phyloP scores from a whole-genome alignment of 176 grass and related monocot species.

The Leersia perrieri region DNA sequence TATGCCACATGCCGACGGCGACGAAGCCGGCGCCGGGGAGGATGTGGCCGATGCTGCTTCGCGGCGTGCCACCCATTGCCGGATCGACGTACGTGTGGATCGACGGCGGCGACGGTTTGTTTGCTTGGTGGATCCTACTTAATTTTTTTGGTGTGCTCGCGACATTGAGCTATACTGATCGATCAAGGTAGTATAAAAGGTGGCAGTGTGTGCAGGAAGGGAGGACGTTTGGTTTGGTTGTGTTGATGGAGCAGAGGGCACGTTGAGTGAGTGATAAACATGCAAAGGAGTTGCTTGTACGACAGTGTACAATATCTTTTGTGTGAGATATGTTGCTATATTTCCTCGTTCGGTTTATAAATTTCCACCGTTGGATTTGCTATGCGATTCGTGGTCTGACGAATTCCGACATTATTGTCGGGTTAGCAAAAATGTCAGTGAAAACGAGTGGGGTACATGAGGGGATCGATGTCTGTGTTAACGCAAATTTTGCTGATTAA shows the following conservation, averaged over 20 bases:
- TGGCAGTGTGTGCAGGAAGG: background rate
- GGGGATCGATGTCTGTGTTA: no score
- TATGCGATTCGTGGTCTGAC: no score
- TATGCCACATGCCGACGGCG: conserved; percentile 64
- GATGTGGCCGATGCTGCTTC: conserved; percentile 66
- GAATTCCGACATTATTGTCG: no score
- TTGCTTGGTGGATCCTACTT: background rate
- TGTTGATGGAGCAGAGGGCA: background rate
- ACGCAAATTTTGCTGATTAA: no score
- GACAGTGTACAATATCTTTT: background rate
- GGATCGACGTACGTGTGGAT: no score
- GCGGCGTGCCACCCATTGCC: conserved; percentile 38
- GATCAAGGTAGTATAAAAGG: conserved; percentile 26
- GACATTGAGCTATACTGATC: background rate
- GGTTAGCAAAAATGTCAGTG: background rate
- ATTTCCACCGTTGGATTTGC: no score
- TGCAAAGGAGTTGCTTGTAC: conserved; percentile 44
- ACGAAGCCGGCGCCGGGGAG: conserved; percentile 59
- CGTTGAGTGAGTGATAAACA: conserved; percentile 26
- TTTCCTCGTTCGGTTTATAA: background rate
- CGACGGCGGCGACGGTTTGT: no score
- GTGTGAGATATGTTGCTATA: background rate
- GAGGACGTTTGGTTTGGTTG: conserved; percentile 7
- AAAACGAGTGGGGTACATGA: no score
- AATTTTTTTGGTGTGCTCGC: conserved; percentile 26